phyloP scores from a whole-genome alignment of 2,329 filamentous ascomycete genomes.

The Akanthomyces dipterigenus region DNA sequence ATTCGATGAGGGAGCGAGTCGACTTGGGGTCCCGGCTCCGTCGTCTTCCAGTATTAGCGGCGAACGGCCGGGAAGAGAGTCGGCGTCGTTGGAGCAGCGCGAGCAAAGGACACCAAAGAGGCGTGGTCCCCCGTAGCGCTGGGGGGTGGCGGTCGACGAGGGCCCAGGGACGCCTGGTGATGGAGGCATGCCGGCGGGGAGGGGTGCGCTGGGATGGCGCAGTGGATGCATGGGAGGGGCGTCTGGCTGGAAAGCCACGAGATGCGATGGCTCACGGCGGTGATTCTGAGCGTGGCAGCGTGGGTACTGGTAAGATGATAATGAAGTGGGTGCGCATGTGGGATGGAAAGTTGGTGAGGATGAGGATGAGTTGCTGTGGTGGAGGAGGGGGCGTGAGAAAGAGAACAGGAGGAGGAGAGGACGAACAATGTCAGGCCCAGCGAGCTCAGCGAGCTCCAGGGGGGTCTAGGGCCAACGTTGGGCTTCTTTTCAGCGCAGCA shows the following conservation, averaged over 20 bases:
- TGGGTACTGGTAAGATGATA: neutral
- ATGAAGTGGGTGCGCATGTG: conserved; percentile 10
- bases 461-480: neutral
- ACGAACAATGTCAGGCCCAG: neutral
- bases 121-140: neutral
- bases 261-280: conserved; percentile 7
- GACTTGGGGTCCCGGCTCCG: conserved; percentile 7
- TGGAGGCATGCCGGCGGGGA: neutral
- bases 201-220: neutral
- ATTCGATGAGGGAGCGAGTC: conserved; percentile 12
- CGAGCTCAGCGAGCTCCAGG: no score
- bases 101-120: neutral
- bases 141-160: neutral
- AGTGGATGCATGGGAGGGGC: conserved; percentile 7
- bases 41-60: conserved; percentile 5
- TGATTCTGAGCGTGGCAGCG: neutral
- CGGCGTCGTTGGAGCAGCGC: neutral
- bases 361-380: neutral
- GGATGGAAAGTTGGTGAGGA: neutral
- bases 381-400: neutral
- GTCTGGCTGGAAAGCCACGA: conserved; percentile 7
- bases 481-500: neutral
- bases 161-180: neutral
- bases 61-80: conserved; percentile 9
- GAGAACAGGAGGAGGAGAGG: neutral